Base-by-base conservation (phyloP, 1,284 basidiomycete species). In the Trichosporon inkin region DNA sequence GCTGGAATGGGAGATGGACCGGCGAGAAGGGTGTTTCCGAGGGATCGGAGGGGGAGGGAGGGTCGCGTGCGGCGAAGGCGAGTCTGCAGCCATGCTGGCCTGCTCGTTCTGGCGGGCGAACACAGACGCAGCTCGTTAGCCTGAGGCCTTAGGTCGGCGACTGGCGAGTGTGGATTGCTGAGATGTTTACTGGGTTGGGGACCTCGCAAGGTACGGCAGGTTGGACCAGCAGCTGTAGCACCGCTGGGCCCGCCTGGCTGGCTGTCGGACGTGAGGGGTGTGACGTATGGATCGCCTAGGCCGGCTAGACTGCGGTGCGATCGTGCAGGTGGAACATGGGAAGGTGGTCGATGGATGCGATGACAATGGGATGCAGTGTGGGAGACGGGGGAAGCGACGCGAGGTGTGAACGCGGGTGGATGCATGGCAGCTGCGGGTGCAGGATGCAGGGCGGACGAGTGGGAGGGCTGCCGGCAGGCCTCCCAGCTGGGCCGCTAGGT, bases 21-120 rank as follows among this genome's bases (percentile, higher is more conserved):
- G 44, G 44, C 44, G 44, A 16, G 44, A 49, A 49, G 44, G 44
- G 22, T 49, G 44, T 24, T 49, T 49, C 22, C 44, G 44, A 49
- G 44, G 44, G 44, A 49, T 49, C 44, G 44, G 44, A 16, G 44
- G 44, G n/a, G n/a, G n/a, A 14, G 44, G 44, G 22, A 49, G 44
- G 28, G 44, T 49, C 44, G 44, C 44, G 44, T 24, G 44, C 44
- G 44, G 44, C 24, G 44, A 49, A 22, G 44, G 44, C 44, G 44
- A 49, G 44, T 49, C 44, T 28, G 44, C 28, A 49, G 44, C 44
- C 44, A 49, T 49, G 22, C 24, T 49, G 44, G 44, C 44, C 28
- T 49, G 44, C 44, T 32, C 44, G 24, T 32, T 32, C 44, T 49
- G 17, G 44, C 44, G 24, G 22, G 22, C 44, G 28, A 24, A 32